These are phyloP conservation scores for Psidium guajava DNA, from an alignment of 345 rosid genomes.

Conservation along the genomic window DNA sequence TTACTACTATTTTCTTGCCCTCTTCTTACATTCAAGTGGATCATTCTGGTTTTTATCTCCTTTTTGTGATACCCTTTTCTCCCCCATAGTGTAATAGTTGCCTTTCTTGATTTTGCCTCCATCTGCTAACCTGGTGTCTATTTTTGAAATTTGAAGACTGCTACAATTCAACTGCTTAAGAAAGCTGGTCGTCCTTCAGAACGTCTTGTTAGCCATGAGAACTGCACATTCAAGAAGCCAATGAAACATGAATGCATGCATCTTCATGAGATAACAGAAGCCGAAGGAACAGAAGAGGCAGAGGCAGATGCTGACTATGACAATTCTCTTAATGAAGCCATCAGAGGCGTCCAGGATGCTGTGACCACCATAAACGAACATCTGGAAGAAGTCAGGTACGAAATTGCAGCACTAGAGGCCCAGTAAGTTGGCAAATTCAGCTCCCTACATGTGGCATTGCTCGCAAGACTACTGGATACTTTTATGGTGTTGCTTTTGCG, in stretches of 20 bases:
- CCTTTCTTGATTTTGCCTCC: not conserved
- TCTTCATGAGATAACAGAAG: conserved; percentile 83
- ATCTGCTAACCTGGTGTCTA: not conserved
- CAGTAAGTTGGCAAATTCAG: conserved; percentile 1
- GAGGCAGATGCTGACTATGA: conserved; percentile 84
- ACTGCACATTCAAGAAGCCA: conserved; percentile 58
- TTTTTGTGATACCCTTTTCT: not conserved
- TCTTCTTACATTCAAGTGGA: not conserved
- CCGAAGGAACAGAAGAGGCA: conserved; percentile 78
- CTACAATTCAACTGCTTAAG: conserved; percentile 77
- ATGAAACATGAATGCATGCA: conserved; percentile 70
- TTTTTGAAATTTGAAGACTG: conserved; percentile 34
- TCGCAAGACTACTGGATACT: not conserved
- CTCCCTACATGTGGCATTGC: not conserved
- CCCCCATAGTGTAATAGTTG: not conserved
- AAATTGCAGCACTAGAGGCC: conserved; percentile 55
- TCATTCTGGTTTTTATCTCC: not conserved
- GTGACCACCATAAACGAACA: conserved; percentile 76
- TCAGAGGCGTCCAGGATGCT: conserved; percentile 76
- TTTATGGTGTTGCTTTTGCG: not conserved
- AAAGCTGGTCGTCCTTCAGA: conserved; percentile 82
- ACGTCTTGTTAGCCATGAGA: conserved; percentile 59
- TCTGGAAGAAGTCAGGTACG: conserved; percentile 73
- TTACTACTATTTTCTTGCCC: not conserved
- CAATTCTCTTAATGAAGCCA: conserved; percentile 79